Conservation (phyloP, 2,329 filamentous ascomycete species). For the Fusarium sp. region DNA sequence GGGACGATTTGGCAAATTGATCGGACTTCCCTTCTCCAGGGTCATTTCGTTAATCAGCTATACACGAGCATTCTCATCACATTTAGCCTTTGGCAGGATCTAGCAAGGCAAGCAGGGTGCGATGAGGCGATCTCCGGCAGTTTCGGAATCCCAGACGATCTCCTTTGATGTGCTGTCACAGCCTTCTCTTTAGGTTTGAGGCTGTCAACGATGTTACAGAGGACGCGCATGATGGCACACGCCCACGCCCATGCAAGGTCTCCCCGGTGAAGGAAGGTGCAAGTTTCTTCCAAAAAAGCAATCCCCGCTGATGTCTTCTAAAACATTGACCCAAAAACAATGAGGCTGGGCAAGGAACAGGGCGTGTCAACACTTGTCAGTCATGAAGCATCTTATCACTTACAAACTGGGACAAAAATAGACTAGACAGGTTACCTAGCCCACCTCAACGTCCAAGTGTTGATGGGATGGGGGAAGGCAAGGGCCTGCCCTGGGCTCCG, state of each 20-base stretch:
- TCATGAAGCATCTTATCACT: slow-evolving; percentile 1
- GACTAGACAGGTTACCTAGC: background rate
- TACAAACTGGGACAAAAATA: slow-evolving; percentile 1
- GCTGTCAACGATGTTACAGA: background rate
- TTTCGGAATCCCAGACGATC: background rate
- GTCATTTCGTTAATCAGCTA: background rate
- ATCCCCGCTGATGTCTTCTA: background rate
- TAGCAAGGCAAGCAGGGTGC: background rate
- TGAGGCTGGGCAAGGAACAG: background rate
- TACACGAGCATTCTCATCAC: background rate
- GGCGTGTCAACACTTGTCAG: background rate
- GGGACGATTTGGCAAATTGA: background rate
- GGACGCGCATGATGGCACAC: background rate
- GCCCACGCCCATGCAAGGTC: background rate
- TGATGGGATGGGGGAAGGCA: background rate
- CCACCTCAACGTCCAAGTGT: background rate
- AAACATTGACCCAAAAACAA: background rate
- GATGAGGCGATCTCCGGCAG: background rate
- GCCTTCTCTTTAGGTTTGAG: slow-evolving; percentile 1
- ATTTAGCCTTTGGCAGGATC: background rate
- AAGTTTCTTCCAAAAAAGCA: background rate
- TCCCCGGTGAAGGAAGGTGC: background rate
- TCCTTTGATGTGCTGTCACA: background rate
- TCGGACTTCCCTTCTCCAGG: background rate
- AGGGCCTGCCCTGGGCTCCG: background rate